Percentiles rank a stretch among this genome's conserved stretches.
Evolutionary conservation across 1,284 basidiomycete species (phyloP).

Genomic region (Erythrobasidium hasegawianum): DNA sequence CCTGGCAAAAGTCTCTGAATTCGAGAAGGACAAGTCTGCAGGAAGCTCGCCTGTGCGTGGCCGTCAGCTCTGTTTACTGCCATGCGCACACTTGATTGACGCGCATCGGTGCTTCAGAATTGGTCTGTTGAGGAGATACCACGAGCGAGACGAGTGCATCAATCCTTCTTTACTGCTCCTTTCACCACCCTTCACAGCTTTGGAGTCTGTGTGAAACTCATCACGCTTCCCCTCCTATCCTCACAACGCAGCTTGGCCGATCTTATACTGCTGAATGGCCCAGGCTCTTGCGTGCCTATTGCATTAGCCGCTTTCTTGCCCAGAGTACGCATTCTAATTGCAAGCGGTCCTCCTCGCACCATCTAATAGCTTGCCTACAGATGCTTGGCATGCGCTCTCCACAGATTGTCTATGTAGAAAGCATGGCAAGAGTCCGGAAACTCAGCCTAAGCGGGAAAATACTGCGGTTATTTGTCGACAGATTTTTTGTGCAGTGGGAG

Average conservation of each 20-base stretch:
- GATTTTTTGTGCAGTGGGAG: conserved; percentile 55
- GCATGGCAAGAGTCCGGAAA: conserved; percentile 79
- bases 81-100: not conserved
- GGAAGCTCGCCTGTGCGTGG: not conserved
- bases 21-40: conserved; percentile 55
- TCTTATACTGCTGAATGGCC: conserved; percentile 84
- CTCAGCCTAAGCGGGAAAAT: conserved; percentile 83
- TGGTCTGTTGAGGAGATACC: conserved; percentile 43
- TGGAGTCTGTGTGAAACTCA: conserved; percentile 49
- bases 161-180: conserved; percentile 65
- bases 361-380: conserved; percentile 51
- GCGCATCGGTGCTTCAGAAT: conserved; percentile 1
- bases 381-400: conserved; percentile 70
- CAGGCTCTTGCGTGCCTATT: conserved; percentile 85
- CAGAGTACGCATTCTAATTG: conserved; percentile 58
- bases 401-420: conserved; percentile 82
- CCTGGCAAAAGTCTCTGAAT: conserved; percentile 61
- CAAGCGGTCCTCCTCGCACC: conserved; percentile 20
- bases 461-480: conserved; percentile 74
- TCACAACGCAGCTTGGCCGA: conserved; percentile 58
- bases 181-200: conserved; percentile 64
- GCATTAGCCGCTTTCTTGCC: conserved; percentile 69
- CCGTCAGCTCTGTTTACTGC: not conserved
- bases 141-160: conserved; percentile 59
- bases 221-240: conserved; percentile 51